Conservation (phyloP, 2,329 filamentous ascomycete species). For the Trichophaea hybrida region DNA sequence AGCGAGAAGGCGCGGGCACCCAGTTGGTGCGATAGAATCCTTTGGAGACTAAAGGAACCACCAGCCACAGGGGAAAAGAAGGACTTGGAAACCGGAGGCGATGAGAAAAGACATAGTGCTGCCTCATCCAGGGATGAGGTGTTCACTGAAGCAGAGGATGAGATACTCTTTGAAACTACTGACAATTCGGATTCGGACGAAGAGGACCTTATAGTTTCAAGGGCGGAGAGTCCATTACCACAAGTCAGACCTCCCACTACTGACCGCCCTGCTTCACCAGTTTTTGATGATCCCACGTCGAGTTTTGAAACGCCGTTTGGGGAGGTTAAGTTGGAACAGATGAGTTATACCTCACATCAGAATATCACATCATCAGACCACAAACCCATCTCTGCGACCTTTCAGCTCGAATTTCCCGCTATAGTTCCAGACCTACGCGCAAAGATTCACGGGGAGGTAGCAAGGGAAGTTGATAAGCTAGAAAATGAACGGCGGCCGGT, state of each 20-base stretch:
- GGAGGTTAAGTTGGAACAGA: conserved; percentile 29
- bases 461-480: conserved; percentile 69
- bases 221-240: conserved; percentile 11
- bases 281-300: conserved; percentile 10
- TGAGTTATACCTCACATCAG: conserved; percentile 71
- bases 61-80: conserved; percentile 6
- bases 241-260: neutral
- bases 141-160: conserved; percentile 6
- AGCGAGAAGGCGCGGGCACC: conserved; percentile 87
- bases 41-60: conserved; percentile 37
- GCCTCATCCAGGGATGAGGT: neutral
- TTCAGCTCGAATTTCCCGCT: conserved; percentile 71
- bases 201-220: conserved; percentile 21
- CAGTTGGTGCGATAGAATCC: conserved; percentile 91
- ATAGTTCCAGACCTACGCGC: conserved; percentile 75
- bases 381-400: conserved; percentile 75
- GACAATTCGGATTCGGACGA: conserved; percentile 28
- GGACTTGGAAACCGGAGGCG: conserved; percentile 11
- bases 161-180: conserved; percentile 28
- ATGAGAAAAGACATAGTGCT: conserved; percentile 5
- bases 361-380: conserved; percentile 85
- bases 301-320: conserved; percentile 14
- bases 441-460: conserved; percentile 72
- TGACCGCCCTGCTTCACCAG: neutral
- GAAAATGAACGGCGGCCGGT: conserved; percentile 81